Conservation (phyloP, 495 filamentous ascomycete genomes). For the Podospora appendiculata region DNA sequence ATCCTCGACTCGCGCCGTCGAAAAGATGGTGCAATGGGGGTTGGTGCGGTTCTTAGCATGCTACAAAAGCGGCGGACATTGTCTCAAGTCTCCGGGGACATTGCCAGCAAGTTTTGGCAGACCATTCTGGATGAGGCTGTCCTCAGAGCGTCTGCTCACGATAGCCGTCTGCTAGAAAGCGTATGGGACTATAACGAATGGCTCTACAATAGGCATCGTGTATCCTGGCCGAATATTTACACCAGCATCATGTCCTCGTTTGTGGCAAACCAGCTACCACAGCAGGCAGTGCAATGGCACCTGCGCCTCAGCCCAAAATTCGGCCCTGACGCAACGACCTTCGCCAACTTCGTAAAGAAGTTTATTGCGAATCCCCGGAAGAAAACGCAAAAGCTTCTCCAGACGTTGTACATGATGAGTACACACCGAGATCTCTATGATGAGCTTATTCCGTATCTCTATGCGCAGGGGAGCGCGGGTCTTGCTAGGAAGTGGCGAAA, state of each 20-base stretch:
- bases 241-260: conserved; percentile 24
- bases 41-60: conserved; percentile 26
- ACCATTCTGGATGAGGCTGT: conserved; percentile 41
- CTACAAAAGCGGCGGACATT: conserved; percentile 23
- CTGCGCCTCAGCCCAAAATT: conserved; percentile 27
- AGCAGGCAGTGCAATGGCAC: conserved; percentile 29
- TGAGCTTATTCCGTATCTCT: conserved; percentile 48
- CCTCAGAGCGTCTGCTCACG: conserved; percentile 11
- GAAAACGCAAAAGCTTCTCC: conserved; percentile 20
- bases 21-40: conserved; percentile 51
- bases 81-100: conserved; percentile 13
- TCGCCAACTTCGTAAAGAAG: conserved; percentile 22
- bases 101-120: conserved; percentile 50
- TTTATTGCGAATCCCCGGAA: conserved; percentile 18
- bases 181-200: conserved; percentile 49
- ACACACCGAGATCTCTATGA: conserved; percentile 52
- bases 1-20: conserved; percentile 55
- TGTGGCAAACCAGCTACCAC: conserved; percentile 20
- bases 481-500: conserved; percentile 54
- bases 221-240: conserved; percentile 41
- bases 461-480: conserved; percentile 36
- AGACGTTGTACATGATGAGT: conserved; percentile 44
- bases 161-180: conserved; percentile 36
- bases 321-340: conserved; percentile 19
- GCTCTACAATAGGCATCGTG: conserved; percentile 38